phyloP scores from a whole-genome alignment of 257 asterid genomes.

The Paraleonurus japonicus region DNA sequence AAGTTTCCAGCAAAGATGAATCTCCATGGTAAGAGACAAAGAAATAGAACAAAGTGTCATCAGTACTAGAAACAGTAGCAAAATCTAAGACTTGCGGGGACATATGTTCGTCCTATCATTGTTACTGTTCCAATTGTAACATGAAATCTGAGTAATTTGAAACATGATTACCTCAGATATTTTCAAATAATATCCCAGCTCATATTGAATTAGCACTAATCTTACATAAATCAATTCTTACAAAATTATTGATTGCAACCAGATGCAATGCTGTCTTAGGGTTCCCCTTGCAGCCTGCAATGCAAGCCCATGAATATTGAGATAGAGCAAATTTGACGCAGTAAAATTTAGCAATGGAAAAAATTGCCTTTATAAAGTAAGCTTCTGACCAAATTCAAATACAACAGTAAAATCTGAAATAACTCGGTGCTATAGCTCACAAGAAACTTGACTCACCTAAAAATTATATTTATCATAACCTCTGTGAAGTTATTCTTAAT shows the following conservation, averaged over 20 bases:
- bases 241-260: slow-evolving; percentile 1
- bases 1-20: neutral
- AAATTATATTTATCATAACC: neutral
- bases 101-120: neutral
- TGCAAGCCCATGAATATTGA: neutral
- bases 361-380: neutral
- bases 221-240: neutral
- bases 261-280: neutral
- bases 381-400: neutral
- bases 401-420: slow-evolving; percentile 9
- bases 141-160: neutral
- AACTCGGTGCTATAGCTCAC: neutral
- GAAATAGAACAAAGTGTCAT: neutral
- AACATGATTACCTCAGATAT: neutral
- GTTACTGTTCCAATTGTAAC: neutral
- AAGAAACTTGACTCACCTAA: neutral
- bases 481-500: neutral
- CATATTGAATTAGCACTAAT: neutral
- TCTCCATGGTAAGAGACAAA: neutral
- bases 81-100: neutral
- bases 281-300: neutral
- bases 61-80: neutral
- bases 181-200: neutral
- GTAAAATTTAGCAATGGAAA: neutral
- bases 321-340: neutral